Evolutionary conservation across 495 filamentous ascomycete species (phyloP).

Genomic region (Cryomyces minteri): DNA sequence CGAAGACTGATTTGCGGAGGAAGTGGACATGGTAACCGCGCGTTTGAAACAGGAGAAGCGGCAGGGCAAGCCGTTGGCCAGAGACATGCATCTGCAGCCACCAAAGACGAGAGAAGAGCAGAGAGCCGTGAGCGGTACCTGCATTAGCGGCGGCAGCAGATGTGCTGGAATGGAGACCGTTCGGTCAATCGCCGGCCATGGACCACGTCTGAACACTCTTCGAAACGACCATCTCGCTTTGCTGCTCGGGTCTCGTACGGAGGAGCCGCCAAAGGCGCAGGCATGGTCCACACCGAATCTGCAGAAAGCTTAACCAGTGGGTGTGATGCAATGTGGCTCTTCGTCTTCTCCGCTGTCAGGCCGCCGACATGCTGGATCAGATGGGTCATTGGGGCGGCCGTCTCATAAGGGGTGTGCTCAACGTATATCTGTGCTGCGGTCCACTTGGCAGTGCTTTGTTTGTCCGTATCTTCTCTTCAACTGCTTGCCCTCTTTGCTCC

Average conservation of each 20-base stretch:
- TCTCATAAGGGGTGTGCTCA: background rate
- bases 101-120: too few relatives aligned
- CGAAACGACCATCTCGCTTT: too few relatives aligned
- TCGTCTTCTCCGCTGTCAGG: background rate
- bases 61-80: too few relatives aligned
- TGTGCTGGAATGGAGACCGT: background rate
- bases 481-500: background rate
- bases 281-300: background rate
- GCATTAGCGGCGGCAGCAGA: background rate
- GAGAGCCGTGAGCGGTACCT: background rate
- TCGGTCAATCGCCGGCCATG: background rate
- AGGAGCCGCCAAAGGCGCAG: background rate
- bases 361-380: background rate
- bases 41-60: too few relatives aligned
- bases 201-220: background rate
- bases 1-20: too few relatives aligned
- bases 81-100: too few relatives aligned
- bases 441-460: background rate
- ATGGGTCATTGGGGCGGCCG: background rate
- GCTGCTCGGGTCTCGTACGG: background rate
- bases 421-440: background rate
- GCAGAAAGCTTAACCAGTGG: background rate
- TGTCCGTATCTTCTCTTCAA: background rate
- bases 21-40: too few relatives aligned
- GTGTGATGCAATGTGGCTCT: background rate